Conservation (phyloP, 495 filamentous ascomycete species). For the Hypomontagnella submonticulosa region DNA sequence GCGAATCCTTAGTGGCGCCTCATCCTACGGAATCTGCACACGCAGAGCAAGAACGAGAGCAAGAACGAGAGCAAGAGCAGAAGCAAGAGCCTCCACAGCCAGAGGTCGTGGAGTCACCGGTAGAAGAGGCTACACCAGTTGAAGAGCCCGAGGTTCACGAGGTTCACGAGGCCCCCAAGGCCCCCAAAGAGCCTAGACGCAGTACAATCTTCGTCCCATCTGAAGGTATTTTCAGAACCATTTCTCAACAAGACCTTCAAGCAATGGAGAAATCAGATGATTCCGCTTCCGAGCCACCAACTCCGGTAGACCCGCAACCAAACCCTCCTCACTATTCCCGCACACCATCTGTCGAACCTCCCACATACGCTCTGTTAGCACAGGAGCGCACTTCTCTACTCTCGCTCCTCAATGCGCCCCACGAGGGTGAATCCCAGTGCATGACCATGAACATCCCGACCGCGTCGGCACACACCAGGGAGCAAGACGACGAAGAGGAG, state of each 20-base stretch:
- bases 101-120: constrained; percentile 18
- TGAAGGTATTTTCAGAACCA: constrained; percentile 64
- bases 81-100: not conserved
- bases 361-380: constrained; percentile 56
- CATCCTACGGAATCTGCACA: not conserved
- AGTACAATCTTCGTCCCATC: constrained; percentile 60
- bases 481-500: constrained; percentile 23
- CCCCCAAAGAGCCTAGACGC: constrained; percentile 46
- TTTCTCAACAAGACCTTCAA: constrained; percentile 58
- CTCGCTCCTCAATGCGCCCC: constrained; percentile 65
- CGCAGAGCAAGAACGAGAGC: not conserved
- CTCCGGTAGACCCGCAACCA: constrained; percentile 35
- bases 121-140: constrained; percentile 25
- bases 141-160: constrained; percentile 46
- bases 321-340: constrained; percentile 49
- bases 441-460: constrained; percentile 52
- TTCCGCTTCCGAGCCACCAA: constrained; percentile 43
- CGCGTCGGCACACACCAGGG: constrained; percentile 39
- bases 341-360: constrained; percentile 64
- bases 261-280: constrained; percentile 42
- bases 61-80: constrained; percentile 7
- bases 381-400: constrained; percentile 62
- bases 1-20: constrained; percentile 9
- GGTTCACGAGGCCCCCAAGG: constrained; percentile 46
- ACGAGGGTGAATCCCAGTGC: constrained; percentile 45